Conservation (phyloP, 371 early-diverging fungal genomes). For the Apophysomyces ossiformis region DNA sequence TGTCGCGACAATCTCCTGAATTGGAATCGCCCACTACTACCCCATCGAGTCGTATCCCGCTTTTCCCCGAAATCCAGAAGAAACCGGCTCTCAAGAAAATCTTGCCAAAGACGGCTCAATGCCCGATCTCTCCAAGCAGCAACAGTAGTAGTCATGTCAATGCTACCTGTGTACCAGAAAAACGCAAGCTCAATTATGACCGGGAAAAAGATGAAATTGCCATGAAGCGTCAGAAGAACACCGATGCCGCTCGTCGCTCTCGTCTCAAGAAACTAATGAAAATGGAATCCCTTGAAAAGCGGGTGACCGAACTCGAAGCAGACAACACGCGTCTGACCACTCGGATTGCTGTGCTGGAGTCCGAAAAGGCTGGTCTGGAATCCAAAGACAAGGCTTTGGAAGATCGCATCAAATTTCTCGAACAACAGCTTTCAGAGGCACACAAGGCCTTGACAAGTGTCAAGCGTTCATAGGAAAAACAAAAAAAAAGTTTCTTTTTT, state of each 20-base stretch:
- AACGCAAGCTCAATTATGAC: conserved; percentile 7
- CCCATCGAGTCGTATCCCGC: neutral
- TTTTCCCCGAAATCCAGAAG: conserved; percentile 8
- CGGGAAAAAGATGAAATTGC: conserved; percentile 62
- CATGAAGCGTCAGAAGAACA: conserved; percentile 82
- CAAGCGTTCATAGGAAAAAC: conserved; percentile 6
- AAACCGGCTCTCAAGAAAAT: conserved; percentile 8
- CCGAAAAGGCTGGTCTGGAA: conserved; percentile 58
- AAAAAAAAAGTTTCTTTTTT: neutral
- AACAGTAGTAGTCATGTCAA: too few species aligned
- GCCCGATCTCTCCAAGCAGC: neutral
- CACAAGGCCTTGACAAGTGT: conserved; percentile 53
- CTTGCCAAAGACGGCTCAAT: conserved; percentile 6
- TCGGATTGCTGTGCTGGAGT: conserved; percentile 70
- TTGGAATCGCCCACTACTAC: neutral
- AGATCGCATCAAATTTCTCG: conserved; percentile 63
- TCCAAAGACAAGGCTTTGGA: conserved; percentile 64
- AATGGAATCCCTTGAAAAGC: conserved; percentile 78
- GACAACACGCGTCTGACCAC: conserved; percentile 66
- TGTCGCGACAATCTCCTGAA: conserved; percentile 2
- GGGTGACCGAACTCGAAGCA: conserved; percentile 71
- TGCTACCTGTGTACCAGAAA: neutral
- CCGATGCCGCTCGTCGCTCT: conserved; percentile 90
- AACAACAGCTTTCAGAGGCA: conserved; percentile 66
- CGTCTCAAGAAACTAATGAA: conserved; percentile 81